Evolutionary conservation across 2,329 filamentous ascomycete genomes (phyloP).

Genomic region (Cladosporium austrohemisphaericum): DNA sequence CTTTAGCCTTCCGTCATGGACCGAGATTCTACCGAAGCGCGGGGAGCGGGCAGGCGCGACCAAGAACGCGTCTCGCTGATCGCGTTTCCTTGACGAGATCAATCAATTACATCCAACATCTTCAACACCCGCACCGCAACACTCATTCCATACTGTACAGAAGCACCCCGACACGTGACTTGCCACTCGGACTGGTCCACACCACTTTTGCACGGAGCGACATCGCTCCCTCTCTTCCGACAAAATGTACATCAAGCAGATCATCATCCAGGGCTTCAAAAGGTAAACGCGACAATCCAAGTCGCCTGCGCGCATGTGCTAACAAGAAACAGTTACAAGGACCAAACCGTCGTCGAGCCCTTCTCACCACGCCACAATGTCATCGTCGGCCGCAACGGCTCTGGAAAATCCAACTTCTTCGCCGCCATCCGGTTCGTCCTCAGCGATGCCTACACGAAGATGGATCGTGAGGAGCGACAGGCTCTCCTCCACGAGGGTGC

Average conservation of each 20-base stretch:
- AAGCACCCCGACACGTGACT: too few species aligned
- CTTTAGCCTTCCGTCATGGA: too few species aligned
- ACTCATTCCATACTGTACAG: too few species aligned
- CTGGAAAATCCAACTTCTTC: conserved; percentile 99
- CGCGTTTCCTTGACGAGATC: too few species aligned
- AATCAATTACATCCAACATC: background rate
- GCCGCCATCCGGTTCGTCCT: conserved; percentile 97
- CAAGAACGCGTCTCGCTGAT: background rate
- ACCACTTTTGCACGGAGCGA: background rate
- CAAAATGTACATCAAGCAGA: conserved; percentile 96
- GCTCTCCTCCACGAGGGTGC: conserved; percentile 96
- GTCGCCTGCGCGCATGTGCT: conserved; percentile 19
- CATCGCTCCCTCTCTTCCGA: conserved; percentile 4
- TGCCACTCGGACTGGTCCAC: conserved; percentile 7
- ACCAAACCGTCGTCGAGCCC: conserved; percentile 96
- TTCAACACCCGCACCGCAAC: background rate
- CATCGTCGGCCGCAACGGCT: conserved; percentile 97
- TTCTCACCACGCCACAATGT: conserved; percentile 98
- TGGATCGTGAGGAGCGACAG: conserved; percentile 93
- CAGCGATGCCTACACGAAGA: conserved; percentile 86
- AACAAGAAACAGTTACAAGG: conserved; percentile 74
- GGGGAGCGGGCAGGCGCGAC: too few species aligned
- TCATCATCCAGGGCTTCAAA: conserved; percentile 99
- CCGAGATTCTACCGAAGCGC: too few species aligned
- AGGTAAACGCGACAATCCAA: conserved; percentile 60